Evolutionary conservation across 1,284 basidiomycete genomes (phyloP).

Genomic region (Cryptococcus jaspeensis): DNA sequence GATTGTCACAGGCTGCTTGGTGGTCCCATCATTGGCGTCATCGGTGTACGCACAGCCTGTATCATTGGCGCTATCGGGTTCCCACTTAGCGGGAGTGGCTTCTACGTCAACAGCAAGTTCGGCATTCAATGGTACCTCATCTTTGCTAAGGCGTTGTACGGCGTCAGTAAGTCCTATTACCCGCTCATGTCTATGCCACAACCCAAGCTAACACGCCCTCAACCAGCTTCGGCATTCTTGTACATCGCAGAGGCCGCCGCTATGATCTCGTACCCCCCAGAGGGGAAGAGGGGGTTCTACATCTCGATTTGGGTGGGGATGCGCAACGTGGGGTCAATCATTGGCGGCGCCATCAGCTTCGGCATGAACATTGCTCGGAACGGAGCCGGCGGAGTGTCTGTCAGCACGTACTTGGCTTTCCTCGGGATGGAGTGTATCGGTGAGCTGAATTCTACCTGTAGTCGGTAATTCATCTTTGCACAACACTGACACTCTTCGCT

Average conservation of each 20-base stretch:
- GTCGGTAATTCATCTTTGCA: too few relatives aligned
- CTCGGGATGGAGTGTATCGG: slow-evolving; percentile 11
- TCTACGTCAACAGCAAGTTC: slow-evolving; percentile 12
- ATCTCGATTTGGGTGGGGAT: slow-evolving; percentile 11
- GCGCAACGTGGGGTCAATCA: slow-evolving; percentile 14
- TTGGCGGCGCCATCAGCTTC: slow-evolving; percentile 21
- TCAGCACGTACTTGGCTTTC: slow-evolving; percentile 11
- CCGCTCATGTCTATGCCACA: background rate
- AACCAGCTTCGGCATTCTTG: slow-evolving; percentile 8
- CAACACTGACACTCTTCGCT: too few relatives aligned
- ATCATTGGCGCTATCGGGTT: slow-evolving; percentile 6
- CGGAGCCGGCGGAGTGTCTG: slow-evolving; percentile 7
- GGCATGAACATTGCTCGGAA: slow-evolving; percentile 11
- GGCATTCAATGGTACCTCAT: slow-evolving; percentile 18
- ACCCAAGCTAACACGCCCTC: background rate
- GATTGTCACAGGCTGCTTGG: background rate
- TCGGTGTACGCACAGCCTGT: slow-evolving; percentile 1
- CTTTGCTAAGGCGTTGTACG: slow-evolving; percentile 12
- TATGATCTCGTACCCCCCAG: slow-evolving; percentile 24
- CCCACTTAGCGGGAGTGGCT: slow-evolving; percentile 1
- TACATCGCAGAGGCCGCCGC: slow-evolving; percentile 26
- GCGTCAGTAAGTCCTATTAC: slow-evolving; percentile 2
- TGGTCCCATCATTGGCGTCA: slow-evolving; percentile 1
- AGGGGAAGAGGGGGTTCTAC: slow-evolving; percentile 10
- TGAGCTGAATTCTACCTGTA: background rate